Evolutionary conservation across 2,329 filamentous ascomycete species (phyloP).

Genomic region (Stagonosporopsis vannaccii): DNA sequence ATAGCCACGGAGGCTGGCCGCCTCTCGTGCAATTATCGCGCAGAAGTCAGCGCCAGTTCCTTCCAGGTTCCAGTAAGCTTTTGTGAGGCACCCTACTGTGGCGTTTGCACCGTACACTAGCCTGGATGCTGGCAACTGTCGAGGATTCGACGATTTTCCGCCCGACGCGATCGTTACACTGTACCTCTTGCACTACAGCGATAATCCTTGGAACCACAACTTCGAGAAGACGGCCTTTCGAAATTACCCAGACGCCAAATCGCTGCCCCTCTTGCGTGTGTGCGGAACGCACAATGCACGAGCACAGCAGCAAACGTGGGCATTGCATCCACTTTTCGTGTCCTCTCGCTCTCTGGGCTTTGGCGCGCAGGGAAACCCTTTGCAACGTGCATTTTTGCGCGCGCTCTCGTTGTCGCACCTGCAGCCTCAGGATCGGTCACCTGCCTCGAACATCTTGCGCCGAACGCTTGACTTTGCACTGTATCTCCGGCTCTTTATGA

Average conservation of each 20-base stretch:
- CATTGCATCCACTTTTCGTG: constrained; percentile 12
- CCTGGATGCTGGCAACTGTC: constrained; percentile 12
- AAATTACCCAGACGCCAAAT: constrained; percentile 25
- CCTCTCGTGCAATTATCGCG: constrained; percentile 13
- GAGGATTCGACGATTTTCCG: constrained; percentile 13
- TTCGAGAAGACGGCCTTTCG: constrained; percentile 35
- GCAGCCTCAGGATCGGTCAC: constrained; percentile 14
- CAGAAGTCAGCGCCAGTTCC: constrained; percentile 1
- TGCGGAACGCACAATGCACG: constrained; percentile 13
- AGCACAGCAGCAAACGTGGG: constrained; percentile 22
- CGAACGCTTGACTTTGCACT: constrained; percentile 14
- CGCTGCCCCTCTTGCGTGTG: constrained; percentile 11
- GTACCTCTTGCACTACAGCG: constrained; percentile 19
- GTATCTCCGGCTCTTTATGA: constrained; percentile 17
- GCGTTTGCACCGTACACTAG: constrained; percentile 5
- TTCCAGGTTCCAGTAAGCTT: neutral
- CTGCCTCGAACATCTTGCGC: constrained; percentile 14
- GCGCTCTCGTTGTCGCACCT: constrained; percentile 14
- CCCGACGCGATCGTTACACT: constrained; percentile 26
- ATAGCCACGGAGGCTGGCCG: constrained; percentile 3
- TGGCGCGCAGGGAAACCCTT: constrained; percentile 10
- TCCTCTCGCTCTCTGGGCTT: constrained; percentile 5
- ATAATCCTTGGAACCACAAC: constrained; percentile 25
- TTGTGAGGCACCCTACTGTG: neutral
- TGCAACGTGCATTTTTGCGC: constrained; percentile 6